A percentile compares a stretch with the other conserved stretches of the same genome.
Conservation (phyloP, 805 yeast genomes). For the Saturnispora mendoncae region DNA sequence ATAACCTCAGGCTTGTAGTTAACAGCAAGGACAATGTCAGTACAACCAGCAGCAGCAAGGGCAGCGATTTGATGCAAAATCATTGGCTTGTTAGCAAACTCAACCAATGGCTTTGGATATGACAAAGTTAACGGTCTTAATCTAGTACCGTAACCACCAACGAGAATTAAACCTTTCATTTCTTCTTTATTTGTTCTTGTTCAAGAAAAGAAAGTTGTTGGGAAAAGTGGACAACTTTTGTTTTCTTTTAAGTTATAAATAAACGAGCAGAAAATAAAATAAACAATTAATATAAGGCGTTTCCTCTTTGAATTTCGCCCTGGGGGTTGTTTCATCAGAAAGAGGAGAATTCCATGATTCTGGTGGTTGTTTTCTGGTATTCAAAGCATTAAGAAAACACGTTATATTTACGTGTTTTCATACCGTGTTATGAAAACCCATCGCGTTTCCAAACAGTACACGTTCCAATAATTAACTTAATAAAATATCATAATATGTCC, state of each 20-base stretch:
- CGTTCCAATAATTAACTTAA: background rate
- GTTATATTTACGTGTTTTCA: background rate
- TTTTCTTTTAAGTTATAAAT: background rate
- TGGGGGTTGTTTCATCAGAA: background rate
- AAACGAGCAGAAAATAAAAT: no score
- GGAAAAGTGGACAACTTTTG: background rate
- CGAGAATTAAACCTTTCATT: constrained; percentile 96
- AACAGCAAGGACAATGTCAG: constrained; percentile 96
- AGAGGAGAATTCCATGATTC: background rate
- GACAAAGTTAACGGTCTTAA: constrained; percentile 96
- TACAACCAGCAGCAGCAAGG: constrained; percentile 95
- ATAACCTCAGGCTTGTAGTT: constrained; percentile 99
- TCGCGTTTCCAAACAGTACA: no score
- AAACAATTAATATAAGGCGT: no score
- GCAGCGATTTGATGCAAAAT: constrained; percentile 98
- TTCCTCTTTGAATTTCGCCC: no score
- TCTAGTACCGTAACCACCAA: constrained; percentile 99
- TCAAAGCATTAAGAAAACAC: background rate
- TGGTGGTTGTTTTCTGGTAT: background rate
- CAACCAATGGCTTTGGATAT: constrained; percentile 93
- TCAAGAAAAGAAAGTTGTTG: background rate
- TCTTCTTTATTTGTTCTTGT: background rate
- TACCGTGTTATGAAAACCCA: no score
- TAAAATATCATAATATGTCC: background rate
- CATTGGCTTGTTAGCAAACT: constrained; percentile 99